phyloP scores from a whole-genome alignment of 805 yeast species.

The Blastobotrys terrestris region DNA sequence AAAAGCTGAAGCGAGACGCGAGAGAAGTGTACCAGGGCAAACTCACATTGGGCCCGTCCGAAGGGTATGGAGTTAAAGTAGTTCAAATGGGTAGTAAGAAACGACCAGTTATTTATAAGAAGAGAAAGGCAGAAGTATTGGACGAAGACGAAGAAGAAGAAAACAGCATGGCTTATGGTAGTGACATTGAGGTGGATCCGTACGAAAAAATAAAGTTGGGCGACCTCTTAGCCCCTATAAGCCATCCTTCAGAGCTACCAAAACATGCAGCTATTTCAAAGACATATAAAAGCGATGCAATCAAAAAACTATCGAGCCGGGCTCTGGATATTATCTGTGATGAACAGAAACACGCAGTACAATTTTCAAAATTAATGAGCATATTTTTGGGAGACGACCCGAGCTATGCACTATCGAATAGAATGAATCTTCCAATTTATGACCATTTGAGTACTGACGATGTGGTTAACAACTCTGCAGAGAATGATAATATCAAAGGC shows the following conservation, averaged over 20 bases:
- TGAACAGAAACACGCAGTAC: conserved; percentile 73
- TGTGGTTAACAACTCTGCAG: conserved; percentile 12
- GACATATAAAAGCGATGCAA: conserved; percentile 54
- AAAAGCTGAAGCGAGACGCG: conserved; percentile 48
- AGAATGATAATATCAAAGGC: conserved; percentile 11
- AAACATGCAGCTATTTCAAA: conserved; percentile 61
- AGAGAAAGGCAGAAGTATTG: conserved; percentile 22
- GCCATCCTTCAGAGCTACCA: conserved; percentile 73
- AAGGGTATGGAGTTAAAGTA: conserved; percentile 25
- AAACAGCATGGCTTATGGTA: conserved; percentile 16
- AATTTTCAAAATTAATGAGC: conserved; percentile 64
- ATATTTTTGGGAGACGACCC: conserved; percentile 87
- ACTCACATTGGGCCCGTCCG: conserved; percentile 28
- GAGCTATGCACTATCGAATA: conserved; percentile 53
- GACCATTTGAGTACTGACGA: conserved; percentile 29
- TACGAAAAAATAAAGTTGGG: conserved; percentile 47
- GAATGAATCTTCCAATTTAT: conserved; percentile 59
- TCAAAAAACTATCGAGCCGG: conserved; percentile 59
- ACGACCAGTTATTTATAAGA: conserved; percentile 24
- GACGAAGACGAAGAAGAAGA: conserved; percentile 26
- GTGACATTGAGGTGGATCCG: conserved; percentile 37
- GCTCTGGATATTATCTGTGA: conserved; percentile 71
- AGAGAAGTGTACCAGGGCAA: conserved; percentile 41
- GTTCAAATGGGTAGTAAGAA: conserved; percentile 26
- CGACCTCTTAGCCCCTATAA: conserved; percentile 66